Evolutionary conservation across 306 rosid genomes (phyloP).

Genomic region (Gastrolobium villosum): DNA sequence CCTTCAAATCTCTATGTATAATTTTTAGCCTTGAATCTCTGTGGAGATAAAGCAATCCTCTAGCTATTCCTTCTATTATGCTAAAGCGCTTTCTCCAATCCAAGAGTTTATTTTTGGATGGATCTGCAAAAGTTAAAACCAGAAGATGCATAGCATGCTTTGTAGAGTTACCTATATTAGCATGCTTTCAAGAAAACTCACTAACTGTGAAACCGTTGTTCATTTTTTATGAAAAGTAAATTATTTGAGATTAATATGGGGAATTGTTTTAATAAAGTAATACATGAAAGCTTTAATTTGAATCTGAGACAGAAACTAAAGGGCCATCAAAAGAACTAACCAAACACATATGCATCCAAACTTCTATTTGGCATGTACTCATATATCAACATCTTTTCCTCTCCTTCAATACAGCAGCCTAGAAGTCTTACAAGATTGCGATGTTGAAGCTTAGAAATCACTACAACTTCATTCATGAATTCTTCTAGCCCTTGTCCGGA

Average conservation of each 20-base stretch:
- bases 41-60: too few relatives aligned
- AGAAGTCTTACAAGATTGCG: constrained; percentile 18
- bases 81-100: background rate
- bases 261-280: background rate
- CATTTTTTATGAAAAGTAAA: too few relatives aligned
- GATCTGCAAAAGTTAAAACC: too few relatives aligned
- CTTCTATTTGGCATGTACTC: too few relatives aligned
- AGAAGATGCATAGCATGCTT: background rate
- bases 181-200: background rate
- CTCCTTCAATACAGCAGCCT: background rate
- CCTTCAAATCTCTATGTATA: too few relatives aligned
- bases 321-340: background rate
- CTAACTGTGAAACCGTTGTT: background rate
- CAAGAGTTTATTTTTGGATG: background rate
- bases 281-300: background rate
- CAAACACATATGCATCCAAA: too few relatives aligned
- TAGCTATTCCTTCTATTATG: too few relatives aligned
- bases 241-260: background rate
- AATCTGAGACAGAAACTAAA: background rate
- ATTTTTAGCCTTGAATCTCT: too few relatives aligned
- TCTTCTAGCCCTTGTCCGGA: too few relatives aligned
- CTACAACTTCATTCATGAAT: background rate
- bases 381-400: too few relatives aligned
- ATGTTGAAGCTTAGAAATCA: constrained; percentile 19
- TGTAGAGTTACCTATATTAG: background rate